phyloP scores from a whole-genome alignment of 495 filamentous ascomycete species.

The Penicillium samsonianum region DNA sequence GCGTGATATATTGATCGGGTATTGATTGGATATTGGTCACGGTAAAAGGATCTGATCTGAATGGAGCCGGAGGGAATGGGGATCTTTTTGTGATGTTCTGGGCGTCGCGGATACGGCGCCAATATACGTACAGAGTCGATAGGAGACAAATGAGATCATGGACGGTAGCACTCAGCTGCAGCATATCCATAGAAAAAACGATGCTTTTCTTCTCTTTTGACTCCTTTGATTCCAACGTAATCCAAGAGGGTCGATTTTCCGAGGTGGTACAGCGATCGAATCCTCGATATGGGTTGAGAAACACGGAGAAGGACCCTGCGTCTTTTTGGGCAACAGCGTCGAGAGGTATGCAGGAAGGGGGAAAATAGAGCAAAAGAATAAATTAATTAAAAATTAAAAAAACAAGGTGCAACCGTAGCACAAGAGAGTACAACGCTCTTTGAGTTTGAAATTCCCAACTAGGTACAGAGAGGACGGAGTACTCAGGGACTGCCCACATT shows the following conservation, averaged over 20 bases:
- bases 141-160: slow-evolving; percentile 21
- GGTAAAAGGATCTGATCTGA: slow-evolving; percentile 14
- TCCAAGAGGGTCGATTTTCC: slow-evolving; percentile 22
- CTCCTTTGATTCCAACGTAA: slow-evolving; percentile 7
- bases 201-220: slow-evolving; percentile 1
- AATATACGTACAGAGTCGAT: slow-evolving; percentile 7
- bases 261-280: slow-evolving; percentile 30
- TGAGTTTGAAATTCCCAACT: slow-evolving; percentile 3
- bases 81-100: slow-evolving; percentile 24
- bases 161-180: slow-evolving; percentile 11
- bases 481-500: neutral
- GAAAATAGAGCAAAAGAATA: slow-evolving; percentile 2
- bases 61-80: slow-evolving; percentile 9
- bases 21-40: slow-evolving; percentile 11
- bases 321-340: slow-evolving; percentile 15
- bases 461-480: neutral
- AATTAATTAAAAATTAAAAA: slow-evolving; percentile 7
- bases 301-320: slow-evolving; percentile 25
- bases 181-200: neutral
- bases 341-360: slow-evolving; percentile 5
- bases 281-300: slow-evolving; percentile 19
- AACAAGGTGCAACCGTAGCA: slow-evolving; percentile 24
- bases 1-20: slow-evolving; percentile 6
- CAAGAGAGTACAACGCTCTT: slow-evolving; percentile 14
- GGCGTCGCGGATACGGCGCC: slow-evolving; percentile 26